phyloP scores from a whole-genome alignment of 1,284 basidiomycete species.

The Trichosporon asahii region DNA sequence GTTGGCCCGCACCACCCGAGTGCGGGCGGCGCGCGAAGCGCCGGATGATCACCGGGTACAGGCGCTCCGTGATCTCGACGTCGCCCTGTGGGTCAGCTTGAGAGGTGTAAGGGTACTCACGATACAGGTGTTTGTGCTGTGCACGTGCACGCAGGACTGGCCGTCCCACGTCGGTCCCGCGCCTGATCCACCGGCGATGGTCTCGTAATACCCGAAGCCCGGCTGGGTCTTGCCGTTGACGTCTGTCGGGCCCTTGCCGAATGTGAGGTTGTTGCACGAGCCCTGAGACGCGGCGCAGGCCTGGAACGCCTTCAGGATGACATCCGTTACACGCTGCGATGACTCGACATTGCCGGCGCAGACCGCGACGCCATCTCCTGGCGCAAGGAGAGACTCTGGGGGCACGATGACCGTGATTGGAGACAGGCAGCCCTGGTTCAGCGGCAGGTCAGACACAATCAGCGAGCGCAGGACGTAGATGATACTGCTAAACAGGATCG shows the following conservation, averaged over 20 bases:
- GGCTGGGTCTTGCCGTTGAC: conserved; percentile 63
- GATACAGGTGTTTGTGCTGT: conserved; percentile 32
- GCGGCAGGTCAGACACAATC: conserved; percentile 84
- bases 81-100: conserved; percentile 32
- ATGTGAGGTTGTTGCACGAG: conserved; percentile 68
- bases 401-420: conserved; percentile 55
- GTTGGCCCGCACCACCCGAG: conserved; percentile 72
- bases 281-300: conserved; percentile 92
- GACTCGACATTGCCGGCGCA: conserved; percentile 92
- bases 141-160: conserved; percentile 40
- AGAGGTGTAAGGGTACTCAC: too few species aligned
- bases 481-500: conserved; percentile 85
- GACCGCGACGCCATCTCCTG: conserved; percentile 81
- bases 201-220: conserved; percentile 96
- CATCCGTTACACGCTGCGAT: conserved; percentile 89
- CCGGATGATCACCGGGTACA: conserved; percentile 80
- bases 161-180: conserved; percentile 89
- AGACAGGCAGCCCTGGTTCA: conserved; percentile 47
- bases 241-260: conserved; percentile 63
- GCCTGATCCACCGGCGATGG: conserved; percentile 92
- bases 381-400: conserved; percentile 70
- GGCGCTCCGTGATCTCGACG: conserved; percentile 42
- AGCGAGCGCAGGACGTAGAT: conserved; percentile 93
- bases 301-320: conserved; percentile 88
- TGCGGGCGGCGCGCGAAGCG: conserved; percentile 73